Percentiles rank a stretch among this genome's conserved stretches.
These are phyloP conservation scores for Nemania diffusa DNA, from an alignment of 2,329 filamentous ascomycete species.

Conservation along the genomic window DNA sequence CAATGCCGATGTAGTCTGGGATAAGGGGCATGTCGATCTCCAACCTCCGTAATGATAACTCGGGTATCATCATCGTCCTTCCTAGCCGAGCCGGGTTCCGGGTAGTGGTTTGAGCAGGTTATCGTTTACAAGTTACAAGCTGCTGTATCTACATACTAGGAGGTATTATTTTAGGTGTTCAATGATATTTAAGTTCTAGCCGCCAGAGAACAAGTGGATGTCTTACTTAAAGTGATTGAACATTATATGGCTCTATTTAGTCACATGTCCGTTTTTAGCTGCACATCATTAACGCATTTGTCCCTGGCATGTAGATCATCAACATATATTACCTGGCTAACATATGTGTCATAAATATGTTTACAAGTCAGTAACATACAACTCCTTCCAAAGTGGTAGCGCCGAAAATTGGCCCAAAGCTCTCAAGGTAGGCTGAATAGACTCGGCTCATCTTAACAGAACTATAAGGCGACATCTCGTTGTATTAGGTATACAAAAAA, in stretches of 20 bases:
- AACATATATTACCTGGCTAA: no score
- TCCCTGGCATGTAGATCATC: background rate
- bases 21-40: background rate
- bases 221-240: background rate
- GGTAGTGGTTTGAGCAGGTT: background rate
- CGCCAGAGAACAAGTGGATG: background rate
- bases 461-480: background rate
- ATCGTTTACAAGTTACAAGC: background rate
- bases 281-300: no score
- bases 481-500: background rate
- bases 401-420: background rate
- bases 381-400: background rate
- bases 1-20: background rate
- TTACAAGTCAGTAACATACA: no score
- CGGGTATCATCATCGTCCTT: background rate
- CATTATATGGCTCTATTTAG: background rate
- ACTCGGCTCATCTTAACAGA: background rate
- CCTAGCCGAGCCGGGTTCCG: background rate
- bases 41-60: slow-evolving; percentile 5
- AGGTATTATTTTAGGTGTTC: no score
- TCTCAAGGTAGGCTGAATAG: background rate
- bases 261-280: background rate
- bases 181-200: background rate
- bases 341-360: no score
- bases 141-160: no score